These are phyloP conservation scores for Fusarium sp. DNA, from an alignment of 2,329 filamentous ascomycete species.

Conservation along the genomic window DNA sequence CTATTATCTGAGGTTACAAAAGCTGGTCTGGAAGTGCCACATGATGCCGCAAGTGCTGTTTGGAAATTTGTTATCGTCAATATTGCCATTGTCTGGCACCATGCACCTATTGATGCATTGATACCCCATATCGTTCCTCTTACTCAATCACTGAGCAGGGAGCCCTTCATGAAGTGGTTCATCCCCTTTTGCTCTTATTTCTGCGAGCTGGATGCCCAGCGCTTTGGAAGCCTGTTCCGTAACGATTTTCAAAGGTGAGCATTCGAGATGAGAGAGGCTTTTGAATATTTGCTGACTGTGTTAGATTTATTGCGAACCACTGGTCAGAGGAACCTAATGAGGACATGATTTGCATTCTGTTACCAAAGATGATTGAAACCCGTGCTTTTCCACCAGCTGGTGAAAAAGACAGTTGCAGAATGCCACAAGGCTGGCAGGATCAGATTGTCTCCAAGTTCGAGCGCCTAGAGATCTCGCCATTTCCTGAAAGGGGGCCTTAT, in stretches of 20 bases:
- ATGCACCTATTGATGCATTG: constrained; percentile 81
- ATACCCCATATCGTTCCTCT: constrained; percentile 75
- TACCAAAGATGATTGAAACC: constrained; percentile 71
- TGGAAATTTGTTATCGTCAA: constrained; percentile 69
- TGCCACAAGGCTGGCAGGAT: constrained; percentile 77
- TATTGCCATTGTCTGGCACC: constrained; percentile 74
- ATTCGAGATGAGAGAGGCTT: constrained; percentile 14
- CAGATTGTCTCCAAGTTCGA: constrained; percentile 77
- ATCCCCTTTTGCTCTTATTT: constrained; percentile 87
- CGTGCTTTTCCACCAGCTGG: constrained; percentile 63
- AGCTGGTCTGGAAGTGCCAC: constrained; percentile 47
- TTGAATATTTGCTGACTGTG: constrained; percentile 22
- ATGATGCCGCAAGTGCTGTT: constrained; percentile 53
- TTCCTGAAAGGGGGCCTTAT: constrained; percentile 70
- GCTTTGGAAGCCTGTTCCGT: constrained; percentile 82
- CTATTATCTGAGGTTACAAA: constrained; percentile 62
- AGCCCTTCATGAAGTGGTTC: constrained; percentile 76
- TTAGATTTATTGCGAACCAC: constrained; percentile 78
- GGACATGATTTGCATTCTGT: constrained; percentile 72
- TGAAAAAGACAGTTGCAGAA: constrained; percentile 63
- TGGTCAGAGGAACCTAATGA: constrained; percentile 76
- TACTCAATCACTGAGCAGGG: constrained; percentile 70
- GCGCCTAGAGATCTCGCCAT: constrained; percentile 69
- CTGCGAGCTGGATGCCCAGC: constrained; percentile 74
- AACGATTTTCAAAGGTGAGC: constrained; percentile 81